Evolutionary conservation across 441 rosid genomes (phyloP).

Genomic region (Daphne laureola): DNA sequence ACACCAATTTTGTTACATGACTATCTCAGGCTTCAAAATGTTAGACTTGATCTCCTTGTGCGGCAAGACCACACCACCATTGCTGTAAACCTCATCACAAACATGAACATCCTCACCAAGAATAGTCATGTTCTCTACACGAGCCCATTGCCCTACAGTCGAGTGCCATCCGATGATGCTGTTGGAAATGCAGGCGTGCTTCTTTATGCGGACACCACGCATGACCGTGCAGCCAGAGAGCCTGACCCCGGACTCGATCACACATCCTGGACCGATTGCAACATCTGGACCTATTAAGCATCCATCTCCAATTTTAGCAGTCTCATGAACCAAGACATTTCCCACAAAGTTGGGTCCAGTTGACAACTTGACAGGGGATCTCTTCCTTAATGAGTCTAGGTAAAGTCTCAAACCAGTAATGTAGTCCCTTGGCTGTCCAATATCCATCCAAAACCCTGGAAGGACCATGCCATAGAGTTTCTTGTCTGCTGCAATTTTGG

Average conservation of each 20-base stretch:
- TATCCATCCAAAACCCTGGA: conserved; percentile 99
- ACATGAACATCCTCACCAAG: conserved; percentile 93
- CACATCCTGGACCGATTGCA: conserved; percentile 86
- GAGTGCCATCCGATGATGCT: conserved; percentile 98
- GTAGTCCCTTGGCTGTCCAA: conserved; percentile 95
- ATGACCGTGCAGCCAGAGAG: conserved; percentile 89
- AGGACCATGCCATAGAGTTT: conserved; percentile 88
- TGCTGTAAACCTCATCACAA: conserved; percentile 83
- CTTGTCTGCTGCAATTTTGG: conserved; percentile 69
- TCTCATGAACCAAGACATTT: conserved; percentile 78
- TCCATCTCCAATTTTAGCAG: conserved; percentile 84
- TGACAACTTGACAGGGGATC: conserved; percentile 47
- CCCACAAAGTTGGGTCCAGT: conserved; percentile 60
- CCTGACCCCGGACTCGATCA: conserved; percentile 87
- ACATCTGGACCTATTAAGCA: conserved; percentile 94
- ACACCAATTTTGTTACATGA: conserved; percentile 44
- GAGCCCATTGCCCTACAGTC: conserved; percentile 88
- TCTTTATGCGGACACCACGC: conserved; percentile 92
- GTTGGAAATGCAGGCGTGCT: conserved; percentile 82
- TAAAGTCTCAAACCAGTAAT: conserved; percentile 87
- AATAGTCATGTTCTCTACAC: conserved; percentile 91
- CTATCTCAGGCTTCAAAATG: conserved; percentile 96
- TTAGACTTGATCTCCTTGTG: conserved; percentile 90
- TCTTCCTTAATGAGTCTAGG: conserved; percentile 74
- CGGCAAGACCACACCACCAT: conserved; percentile 89